Conservation (phyloP, 306 rosid genomes). For the Pyrus betulifolia region DNA sequence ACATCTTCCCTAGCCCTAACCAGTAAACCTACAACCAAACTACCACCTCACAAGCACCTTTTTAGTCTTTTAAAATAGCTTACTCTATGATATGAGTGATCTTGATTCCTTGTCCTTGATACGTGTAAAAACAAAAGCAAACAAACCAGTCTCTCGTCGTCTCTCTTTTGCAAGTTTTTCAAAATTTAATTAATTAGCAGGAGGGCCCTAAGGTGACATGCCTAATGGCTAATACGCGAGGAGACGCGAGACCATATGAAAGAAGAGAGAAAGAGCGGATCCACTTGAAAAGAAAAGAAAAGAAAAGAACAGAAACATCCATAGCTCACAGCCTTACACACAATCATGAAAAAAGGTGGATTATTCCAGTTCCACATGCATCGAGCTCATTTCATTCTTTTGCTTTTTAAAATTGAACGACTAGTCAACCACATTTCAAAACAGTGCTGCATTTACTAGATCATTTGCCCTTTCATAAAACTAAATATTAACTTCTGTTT, state of each 20-base stretch:
- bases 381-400: constrained; percentile 32
- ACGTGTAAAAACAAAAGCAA: too few relatives aligned
- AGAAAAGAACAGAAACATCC: too few relatives aligned
- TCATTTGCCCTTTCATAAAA: neutral
- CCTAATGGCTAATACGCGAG: neutral
- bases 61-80: neutral
- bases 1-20: neutral
- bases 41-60: neutral
- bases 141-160: too few relatives aligned
- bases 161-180: neutral
- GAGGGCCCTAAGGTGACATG: neutral
- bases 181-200: too few relatives aligned
- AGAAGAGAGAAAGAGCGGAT: constrained; percentile 4
- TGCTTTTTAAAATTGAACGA: neutral
- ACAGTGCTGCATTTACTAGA: neutral
- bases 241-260: neutral
- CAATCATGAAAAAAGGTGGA: constrained; percentile 52
- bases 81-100: too few relatives aligned
- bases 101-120: too few relatives aligned
- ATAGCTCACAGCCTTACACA: constrained; percentile 12
- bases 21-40: neutral
- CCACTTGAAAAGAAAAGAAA: neutral
- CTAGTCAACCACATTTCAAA: constrained; percentile 16
- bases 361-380: constrained; percentile 36
- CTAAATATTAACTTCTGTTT: neutral